Evolutionary conservation across 2,329 filamentous ascomycete genomes (phyloP), one percentile per base, ranked within the genome.

Genomic region (Pseudopyricularia cyperi): DNA sequence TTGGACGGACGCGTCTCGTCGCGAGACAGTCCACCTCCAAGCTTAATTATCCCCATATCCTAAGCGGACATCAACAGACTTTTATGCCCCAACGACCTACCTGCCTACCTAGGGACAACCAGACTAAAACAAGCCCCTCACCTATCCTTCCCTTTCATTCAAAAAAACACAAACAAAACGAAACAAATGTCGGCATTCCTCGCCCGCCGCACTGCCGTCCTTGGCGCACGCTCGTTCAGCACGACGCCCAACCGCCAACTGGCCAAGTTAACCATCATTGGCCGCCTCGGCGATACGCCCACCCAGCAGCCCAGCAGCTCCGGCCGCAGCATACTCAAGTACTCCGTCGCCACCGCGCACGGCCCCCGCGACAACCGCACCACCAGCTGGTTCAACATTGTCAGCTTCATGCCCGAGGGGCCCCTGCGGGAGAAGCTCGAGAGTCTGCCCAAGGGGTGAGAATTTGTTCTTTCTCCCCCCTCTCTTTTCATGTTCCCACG

Each of bases 351-450:
- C 50, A 86, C 81, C 61, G 82, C 72, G 66, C 67, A 66, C 54
- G 89, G 89, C 14, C 69, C 74, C 55, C 72, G 70, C 57, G 85
- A 91, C 15, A 85, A 87, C 68, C 75, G 80, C 63, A 77, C 81
- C 64, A 87, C 85, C 30, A 93, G 84, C 74, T 97, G 87, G 86
- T 97, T 94, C 76, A 77, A 76, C 53, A 74, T 97, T 52, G 74
- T 82, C 33, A 81, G 76, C 70, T 97, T 97, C 65, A 60, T 71
- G 51, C 71, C 72, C 14, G 82, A 87, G 57, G 87, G 85, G 12
- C 68, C 77, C 49, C 74, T 77, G 65, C 82, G 83, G 62, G 87
- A 95, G 56, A 84, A 79, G 62, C 65, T 95, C 59, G 70, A 87
- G 63, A 73, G 69, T 61, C 68, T 96, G 67, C 80, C 81, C 52